Evolutionary conservation across 371 early-diverging fungal genomes (phyloP).

Genomic region (Zychaea mexicana): DNA sequence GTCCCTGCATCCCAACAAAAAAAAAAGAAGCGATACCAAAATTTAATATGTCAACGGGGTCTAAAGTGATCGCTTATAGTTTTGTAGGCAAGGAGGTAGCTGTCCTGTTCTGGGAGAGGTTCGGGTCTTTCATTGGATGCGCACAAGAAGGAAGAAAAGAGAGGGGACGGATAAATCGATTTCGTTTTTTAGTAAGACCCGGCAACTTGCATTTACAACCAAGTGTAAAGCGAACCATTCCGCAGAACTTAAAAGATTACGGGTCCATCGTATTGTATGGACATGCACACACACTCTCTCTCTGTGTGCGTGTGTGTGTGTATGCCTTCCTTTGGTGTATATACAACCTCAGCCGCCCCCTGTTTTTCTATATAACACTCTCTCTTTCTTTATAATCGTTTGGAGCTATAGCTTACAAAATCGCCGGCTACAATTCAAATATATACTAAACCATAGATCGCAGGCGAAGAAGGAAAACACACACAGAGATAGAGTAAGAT

Average conservation of each 20-base stretch:
- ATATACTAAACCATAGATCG: neutral
- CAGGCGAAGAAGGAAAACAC: neutral
- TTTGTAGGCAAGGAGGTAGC: neutral
- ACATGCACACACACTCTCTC: neutral
- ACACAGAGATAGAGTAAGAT: neutral
- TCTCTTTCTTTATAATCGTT: neutral
- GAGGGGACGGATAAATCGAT: neutral
- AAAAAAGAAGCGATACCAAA: neutral
- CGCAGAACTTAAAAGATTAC: conserved; percentile 6
- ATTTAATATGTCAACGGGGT: conserved; percentile 12
- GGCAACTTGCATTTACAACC: conserved; percentile 8
- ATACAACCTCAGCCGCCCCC: neutral
- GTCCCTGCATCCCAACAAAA: conserved; percentile 4
- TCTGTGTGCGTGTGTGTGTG: too few species aligned
- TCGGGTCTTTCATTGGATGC: too few species aligned
- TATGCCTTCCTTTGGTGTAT: too few species aligned
- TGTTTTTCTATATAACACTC: neutral
- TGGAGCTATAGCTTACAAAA: conserved; percentile 1
- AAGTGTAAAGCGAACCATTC: conserved; percentile 1
- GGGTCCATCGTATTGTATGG: neutral
- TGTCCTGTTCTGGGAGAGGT: neutral
- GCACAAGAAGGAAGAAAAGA: neutral
- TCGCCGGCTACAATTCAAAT: conserved; percentile 3
- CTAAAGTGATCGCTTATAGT: neutral
- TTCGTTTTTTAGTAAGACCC: conserved; percentile 4